Percentiles rank a stretch among this genome's conserved stretches.
Conservation (phyloP, 441 rosid genomes). For the Aleurites moluccanus region DNA sequence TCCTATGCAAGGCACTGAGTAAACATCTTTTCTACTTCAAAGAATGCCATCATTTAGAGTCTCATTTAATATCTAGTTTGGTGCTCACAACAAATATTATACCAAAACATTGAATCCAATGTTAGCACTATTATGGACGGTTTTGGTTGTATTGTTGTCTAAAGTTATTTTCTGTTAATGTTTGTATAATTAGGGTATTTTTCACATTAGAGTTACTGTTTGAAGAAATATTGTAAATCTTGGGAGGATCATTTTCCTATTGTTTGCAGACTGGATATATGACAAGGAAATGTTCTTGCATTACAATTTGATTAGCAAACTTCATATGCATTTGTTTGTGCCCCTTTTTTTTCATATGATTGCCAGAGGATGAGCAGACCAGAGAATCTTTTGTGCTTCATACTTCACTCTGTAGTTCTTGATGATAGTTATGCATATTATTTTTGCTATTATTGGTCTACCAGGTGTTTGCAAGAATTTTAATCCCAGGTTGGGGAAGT, state of each 20-base stretch:
- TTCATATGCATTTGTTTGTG: background rate
- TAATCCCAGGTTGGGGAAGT: background rate
- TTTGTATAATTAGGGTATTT: conserved; percentile 24
- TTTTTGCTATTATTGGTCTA: background rate
- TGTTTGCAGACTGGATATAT: conserved; percentile 6
- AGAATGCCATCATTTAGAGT: conserved; percentile 15
- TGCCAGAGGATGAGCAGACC: background rate
- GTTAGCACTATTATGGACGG: conserved; percentile 18
- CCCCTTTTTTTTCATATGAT: background rate
- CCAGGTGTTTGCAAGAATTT: background rate
- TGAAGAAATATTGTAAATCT: conserved; percentile 24
- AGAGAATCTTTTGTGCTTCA: background rate
- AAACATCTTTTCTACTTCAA: conserved; percentile 13
- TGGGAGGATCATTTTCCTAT: conserved; percentile 15
- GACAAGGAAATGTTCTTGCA: conserved; percentile 8
- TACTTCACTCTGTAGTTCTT: background rate
- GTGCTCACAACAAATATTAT: conserved; percentile 15
- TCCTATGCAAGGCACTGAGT: conserved; percentile 61
- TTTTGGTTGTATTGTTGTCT: conserved; percentile 20
- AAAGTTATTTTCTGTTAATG: conserved; percentile 16
- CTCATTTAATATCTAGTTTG: conserved; percentile 18
- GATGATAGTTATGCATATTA: background rate
- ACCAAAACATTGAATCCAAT: conserved; percentile 6
- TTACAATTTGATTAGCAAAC: conserved; percentile 13
- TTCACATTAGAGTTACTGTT: conserved; percentile 10